A percentile compares a stretch with the other conserved stretches of the same genome.
These are phyloP conservation scores for Dalbergia cultrata DNA, from an alignment of 306 rosid genomes.

Conservation along the genomic window DNA sequence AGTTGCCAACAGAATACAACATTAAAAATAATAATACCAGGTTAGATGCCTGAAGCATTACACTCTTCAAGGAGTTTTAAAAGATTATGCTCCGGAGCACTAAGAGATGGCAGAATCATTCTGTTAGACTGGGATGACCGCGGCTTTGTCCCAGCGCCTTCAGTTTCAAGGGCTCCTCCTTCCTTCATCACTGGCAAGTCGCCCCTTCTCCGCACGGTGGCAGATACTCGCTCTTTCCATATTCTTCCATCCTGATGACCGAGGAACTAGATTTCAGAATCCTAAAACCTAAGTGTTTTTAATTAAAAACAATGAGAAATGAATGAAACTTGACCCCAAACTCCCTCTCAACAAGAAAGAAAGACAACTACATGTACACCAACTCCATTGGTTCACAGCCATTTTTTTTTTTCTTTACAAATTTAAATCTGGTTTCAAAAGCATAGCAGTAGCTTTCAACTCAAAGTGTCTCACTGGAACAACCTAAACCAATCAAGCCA, in stretches of 20 bases:
- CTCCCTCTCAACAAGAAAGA: neutral
- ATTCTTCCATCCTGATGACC: conserved; percentile 85
- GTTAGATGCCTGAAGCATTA: conserved; percentile 75
- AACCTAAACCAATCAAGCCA: neutral
- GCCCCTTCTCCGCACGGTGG: conserved; percentile 71
- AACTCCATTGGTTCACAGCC: neutral
- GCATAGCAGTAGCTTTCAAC: neutral
- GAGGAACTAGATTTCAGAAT: conserved; percentile 46
- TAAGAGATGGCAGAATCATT: conserved; percentile 82
- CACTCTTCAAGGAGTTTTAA: conserved; percentile 91
- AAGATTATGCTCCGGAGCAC: conserved; percentile 93
- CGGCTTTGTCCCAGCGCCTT: conserved; percentile 56
- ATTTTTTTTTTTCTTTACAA: neutral
- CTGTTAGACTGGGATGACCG: conserved; percentile 62
- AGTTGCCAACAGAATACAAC: conserved; percentile 30
- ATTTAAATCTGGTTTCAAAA: neutral
- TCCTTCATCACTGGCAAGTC: conserved; percentile 89
- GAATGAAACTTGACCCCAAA: neutral
- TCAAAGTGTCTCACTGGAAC: neutral
- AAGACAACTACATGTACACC: neutral
- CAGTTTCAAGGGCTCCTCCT: conserved; percentile 59
- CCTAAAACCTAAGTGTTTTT: conserved; percentile 19
- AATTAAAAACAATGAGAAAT: neutral
- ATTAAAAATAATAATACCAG: conserved; percentile 49
- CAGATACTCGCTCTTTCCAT: conserved; percentile 94